Base-by-base conservation (phyloP, 1,284 basidiomycete genomes). In the Moniliella sp. region DNA sequence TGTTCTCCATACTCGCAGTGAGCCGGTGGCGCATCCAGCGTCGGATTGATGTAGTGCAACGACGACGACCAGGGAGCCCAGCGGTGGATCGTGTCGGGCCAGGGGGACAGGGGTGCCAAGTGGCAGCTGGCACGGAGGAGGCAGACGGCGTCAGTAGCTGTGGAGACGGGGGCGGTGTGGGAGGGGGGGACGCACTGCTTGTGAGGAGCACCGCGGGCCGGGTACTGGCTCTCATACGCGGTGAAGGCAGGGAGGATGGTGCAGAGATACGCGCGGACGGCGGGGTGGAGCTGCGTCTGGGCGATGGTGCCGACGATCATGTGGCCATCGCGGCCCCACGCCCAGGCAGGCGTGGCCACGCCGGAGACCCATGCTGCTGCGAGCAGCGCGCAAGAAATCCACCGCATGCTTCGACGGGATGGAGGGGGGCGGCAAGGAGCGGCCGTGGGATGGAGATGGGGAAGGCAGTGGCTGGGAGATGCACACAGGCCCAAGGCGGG, bases 281-380 rank as follows among this genome's bases (percentile, higher is more conserved):
- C 65, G 0, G 79, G 78, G 52, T 81, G 72, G 3, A 91, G 68
- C 58, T 88, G 74, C 34, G 83, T 78, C 59, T 91, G 79, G 0
- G 84, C 83, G 36, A 93, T 81, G 4, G 82, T 84, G 1, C 82
- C 84, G 1, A 83, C 72, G 28, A 88, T 77, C 64, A 86, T 77
- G 47, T 91, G 83, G 10, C 83, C 82, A 69, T 51, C 5, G 7
- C 46, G 39, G 11, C 60, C 58, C 58, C 60, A 62, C 11, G 52
- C 54, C n/a, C 15, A 18, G 5, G 23, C 26, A 16, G 26, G 25
- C 21, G 37, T 26, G 11, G 34, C 21, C n/a, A n/a, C 21, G 21
- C 7, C 21, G 8, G n/a, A n/a, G 21, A 23, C 8, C 21, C 78
- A 76, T 58, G 69, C 71, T 9, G 78, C 84, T n/a, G n/a, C n/a